A percentile compares a stretch with the other conserved stretches of the same genome.
phyloP scores from a whole-genome alignment of 768 basidiomycete genomes.

The Postia placenta region DNA sequence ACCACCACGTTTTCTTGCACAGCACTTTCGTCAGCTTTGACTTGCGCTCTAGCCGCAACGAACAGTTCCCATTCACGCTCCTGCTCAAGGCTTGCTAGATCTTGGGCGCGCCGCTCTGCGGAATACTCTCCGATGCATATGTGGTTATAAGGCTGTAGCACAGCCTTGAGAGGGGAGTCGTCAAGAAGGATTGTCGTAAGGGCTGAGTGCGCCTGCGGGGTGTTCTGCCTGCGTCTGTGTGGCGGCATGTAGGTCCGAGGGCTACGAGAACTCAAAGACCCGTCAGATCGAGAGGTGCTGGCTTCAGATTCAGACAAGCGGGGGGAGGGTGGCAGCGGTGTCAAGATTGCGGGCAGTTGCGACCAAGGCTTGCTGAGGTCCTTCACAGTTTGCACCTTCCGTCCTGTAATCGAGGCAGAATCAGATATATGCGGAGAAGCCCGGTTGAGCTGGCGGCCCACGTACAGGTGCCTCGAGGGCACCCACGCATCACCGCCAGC shows the following conservation, averaged over 20 bases:
- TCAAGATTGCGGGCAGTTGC: slow-evolving; percentile 21
- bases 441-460: too few relatives aligned
- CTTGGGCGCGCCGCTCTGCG: slow-evolving; percentile 32
- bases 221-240: too few relatives aligned
- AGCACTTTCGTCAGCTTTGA: slow-evolving; percentile 6
- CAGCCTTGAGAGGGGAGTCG: slow-evolving; percentile 49
- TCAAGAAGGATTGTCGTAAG: slow-evolving; percentile 45
- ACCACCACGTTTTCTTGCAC: not conserved
- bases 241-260: too few relatives aligned
- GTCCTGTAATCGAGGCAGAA: slow-evolving; percentile 8
- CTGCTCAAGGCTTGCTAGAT: slow-evolving; percentile 26
- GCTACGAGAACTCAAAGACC: not conserved
- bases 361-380: slow-evolving; percentile 68
- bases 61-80: slow-evolving; percentile 13
- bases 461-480: too few relatives aligned
- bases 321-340: slow-evolving; percentile 7
- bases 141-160: slow-evolving; percentile 77
- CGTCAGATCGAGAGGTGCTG: slow-evolving; percentile 6
- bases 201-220: slow-evolving; percentile 31
- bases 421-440: too few relatives aligned
- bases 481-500: too few relatives aligned
- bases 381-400: slow-evolving; percentile 58
- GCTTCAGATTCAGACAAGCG: slow-evolving; percentile 10
- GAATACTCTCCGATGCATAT: slow-evolving; percentile 70
- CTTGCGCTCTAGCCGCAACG: slow-evolving; percentile 12